phyloP scores from a whole-genome alignment of 306 rosid genomes.

The Amphicarpaea edgeworthii region DNA sequence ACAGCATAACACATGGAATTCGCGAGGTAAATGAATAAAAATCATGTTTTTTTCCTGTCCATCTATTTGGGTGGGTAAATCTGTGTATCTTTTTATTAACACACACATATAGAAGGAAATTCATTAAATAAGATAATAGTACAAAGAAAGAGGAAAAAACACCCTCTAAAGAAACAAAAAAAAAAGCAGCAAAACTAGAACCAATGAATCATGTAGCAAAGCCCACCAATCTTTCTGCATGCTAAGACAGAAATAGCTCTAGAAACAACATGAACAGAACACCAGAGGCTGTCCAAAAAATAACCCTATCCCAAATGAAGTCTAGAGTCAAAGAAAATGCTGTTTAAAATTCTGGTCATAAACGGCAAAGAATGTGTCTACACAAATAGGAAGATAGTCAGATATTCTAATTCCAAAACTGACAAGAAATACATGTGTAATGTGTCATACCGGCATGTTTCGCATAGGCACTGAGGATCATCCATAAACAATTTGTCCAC shows the following conservation, averaged over 20 bases:
- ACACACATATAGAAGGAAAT: not conserved
- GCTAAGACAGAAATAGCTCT: conserved; percentile 7
- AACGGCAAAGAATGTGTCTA: conserved; percentile 15
- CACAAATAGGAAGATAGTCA: conserved; percentile 9
- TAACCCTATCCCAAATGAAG: conserved; percentile 22
- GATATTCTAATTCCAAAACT: conserved; percentile 32
- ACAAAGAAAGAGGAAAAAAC: too few species aligned
- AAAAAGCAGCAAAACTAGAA: not conserved
- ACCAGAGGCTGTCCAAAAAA: conserved; percentile 5
- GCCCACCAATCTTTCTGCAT: conserved; percentile 3
- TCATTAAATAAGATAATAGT: conserved; percentile 1
- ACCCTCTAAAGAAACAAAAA: too few species aligned
- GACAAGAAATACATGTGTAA: conserved; percentile 29
- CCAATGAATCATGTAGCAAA: conserved; percentile 8
- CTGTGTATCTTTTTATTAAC: not conserved
- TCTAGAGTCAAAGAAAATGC: not conserved
- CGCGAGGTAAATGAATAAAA: conserved; percentile 15
- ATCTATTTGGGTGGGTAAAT: conserved; percentile 1
- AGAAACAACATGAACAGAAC: conserved; percentile 12
- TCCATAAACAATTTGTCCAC: conserved; percentile 74
- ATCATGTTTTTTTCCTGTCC: not conserved
- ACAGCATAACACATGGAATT: conserved; percentile 8
- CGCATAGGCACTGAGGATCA: conserved; percentile 86
- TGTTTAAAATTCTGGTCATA: not conserved
- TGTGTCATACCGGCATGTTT: conserved; percentile 74